phyloP scores from a whole-genome alignment of 192 early-diverging fungal species.

The Podila clonocystis region DNA sequence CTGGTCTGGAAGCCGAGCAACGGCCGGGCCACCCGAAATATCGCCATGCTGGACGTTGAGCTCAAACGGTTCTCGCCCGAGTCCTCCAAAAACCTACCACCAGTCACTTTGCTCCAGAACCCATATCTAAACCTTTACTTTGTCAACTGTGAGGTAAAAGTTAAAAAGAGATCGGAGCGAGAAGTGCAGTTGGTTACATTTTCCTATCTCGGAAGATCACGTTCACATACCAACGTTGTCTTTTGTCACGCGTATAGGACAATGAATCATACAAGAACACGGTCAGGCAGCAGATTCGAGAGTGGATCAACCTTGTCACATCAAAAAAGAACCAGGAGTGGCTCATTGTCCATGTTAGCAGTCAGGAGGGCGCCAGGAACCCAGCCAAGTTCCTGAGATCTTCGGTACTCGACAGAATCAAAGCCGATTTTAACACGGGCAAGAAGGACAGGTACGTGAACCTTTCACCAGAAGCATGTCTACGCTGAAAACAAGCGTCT shows the following conservation, averaged over 20 bases:
- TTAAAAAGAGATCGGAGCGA: background rate
- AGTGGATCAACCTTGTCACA: conserved; percentile 80
- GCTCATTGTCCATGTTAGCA: conserved; percentile 83
- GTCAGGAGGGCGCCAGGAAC: conserved; percentile 58
- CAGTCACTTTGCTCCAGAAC: conserved; percentile 58
- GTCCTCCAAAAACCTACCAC: conserved; percentile 50
- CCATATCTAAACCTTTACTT: conserved; percentile 85
- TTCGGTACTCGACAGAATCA: conserved; percentile 86
- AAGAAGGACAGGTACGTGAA: conserved; percentile 65
- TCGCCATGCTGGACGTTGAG: conserved; percentile 69
- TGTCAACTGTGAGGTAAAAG: conserved; percentile 76
- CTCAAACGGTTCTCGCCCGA: conserved; percentile 60
- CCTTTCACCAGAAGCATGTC: background rate
- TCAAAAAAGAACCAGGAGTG: conserved; percentile 90
- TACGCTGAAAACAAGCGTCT: background rate
- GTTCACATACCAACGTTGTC: too few relatives aligned
- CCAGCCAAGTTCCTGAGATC: conserved; percentile 70
- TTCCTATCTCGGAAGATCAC: background rate
- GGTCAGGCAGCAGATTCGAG: conserved; percentile 73
- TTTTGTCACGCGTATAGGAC: conserved; percentile 62
- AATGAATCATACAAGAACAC: conserved; percentile 76
- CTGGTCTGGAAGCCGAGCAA: conserved; percentile 80
- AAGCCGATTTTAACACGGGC: conserved; percentile 81
- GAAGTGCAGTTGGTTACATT: background rate
- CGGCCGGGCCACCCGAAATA: conserved; percentile 68